Evolutionary conservation across 83 land plant genomes (phyloP).

Genomic region (Picea engelmannii): DNA sequence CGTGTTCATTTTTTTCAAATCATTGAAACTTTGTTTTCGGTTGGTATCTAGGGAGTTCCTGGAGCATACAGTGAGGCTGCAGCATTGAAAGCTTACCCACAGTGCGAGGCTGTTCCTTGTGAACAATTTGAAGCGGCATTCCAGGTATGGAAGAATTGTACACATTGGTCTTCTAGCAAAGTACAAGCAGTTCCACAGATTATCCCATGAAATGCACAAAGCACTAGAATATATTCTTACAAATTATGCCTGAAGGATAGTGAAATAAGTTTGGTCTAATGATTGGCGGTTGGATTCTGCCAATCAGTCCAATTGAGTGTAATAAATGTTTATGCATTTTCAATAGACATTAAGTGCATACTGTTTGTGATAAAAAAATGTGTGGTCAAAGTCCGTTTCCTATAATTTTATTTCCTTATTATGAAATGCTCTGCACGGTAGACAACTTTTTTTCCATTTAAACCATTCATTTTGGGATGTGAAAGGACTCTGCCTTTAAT

Average conservation of each 20-base stretch:
- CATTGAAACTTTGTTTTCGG: conserved; percentile 3
- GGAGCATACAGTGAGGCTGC: conserved; percentile 86
- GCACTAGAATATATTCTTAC: background rate
- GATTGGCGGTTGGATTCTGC: background rate
- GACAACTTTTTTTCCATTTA: background rate
- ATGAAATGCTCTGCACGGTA: background rate
- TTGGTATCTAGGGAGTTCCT: conserved; percentile 50
- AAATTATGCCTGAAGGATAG: background rate
- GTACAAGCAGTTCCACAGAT: background rate
- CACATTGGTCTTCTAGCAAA: background rate
- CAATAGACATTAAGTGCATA: background rate
- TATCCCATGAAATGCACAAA: background rate
- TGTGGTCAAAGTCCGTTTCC: background rate
- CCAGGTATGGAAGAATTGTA: conserved; percentile 37
- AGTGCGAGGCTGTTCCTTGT: conserved; percentile 81
- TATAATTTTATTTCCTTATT: background rate
- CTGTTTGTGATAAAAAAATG: background rate
- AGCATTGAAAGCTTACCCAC: conserved; percentile 74
- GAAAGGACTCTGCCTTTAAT: background rate
- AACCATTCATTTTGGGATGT: background rate
- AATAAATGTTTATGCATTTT: background rate
- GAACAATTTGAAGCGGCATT: conserved; percentile 84
- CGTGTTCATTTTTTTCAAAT: background rate
- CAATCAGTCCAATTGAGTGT: background rate
- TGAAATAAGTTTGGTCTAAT: background rate